Percentiles rank a stretch among this genome's conserved stretches.
Conservation (phyloP, 2,329 filamentous ascomycete species). For the Sporothrix protearum region DNA sequence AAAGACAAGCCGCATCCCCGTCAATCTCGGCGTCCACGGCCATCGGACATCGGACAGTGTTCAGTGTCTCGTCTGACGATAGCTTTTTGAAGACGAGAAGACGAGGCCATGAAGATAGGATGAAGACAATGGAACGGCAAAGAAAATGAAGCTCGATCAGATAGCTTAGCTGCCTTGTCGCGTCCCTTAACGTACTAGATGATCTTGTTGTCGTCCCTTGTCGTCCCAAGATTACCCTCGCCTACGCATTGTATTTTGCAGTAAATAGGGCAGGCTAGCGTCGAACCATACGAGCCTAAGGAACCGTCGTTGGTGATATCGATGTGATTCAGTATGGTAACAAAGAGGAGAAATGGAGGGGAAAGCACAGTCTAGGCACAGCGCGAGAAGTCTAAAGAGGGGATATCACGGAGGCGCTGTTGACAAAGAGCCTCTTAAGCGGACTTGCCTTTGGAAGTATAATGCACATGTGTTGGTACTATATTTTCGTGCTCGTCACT, state of each 20-base stretch:
- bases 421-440: neutral
- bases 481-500: neutral
- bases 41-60: neutral
- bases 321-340: neutral
- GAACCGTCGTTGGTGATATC: neutral
- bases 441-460: neutral
- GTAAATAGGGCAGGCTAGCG: neutral
- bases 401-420: neutral
- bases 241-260: neutral
- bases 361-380: neutral
- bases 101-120: neutral
- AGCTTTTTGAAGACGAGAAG: neutral
- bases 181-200: neutral
- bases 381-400: neutral
- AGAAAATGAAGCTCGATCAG: neutral
- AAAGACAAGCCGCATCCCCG: neutral
- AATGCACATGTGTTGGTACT: neutral
- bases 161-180: neutral
- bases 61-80: neutral
- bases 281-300: too few species aligned
- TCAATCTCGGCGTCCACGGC: neutral
- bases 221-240: neutral
- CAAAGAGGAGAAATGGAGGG: neutral
- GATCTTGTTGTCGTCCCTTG: neutral
- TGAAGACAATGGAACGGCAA: neutral